Evolutionary conservation across 129 eudicot genomes (phyloP).

Genomic region (Flaveria linearis): DNA sequence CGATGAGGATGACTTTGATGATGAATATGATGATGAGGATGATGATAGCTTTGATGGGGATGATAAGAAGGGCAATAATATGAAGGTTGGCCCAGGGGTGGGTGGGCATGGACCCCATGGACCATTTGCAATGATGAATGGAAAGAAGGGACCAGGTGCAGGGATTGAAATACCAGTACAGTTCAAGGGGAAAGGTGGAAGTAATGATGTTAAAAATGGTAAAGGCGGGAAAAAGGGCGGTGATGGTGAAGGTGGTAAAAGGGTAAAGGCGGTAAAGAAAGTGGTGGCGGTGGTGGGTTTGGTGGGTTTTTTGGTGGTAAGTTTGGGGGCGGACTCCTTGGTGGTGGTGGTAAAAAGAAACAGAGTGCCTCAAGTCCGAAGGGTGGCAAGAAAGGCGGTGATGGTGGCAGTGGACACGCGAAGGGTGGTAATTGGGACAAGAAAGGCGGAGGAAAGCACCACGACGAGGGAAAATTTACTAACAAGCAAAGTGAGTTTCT

Average conservation of each 20-base stretch:
- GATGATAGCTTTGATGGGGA: constrained; percentile 51
- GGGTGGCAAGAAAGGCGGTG: constrained; percentile 45
- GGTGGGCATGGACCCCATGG: constrained; percentile 51
- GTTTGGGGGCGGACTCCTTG: constrained; percentile 29
- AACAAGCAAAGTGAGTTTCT: constrained; percentile 47
- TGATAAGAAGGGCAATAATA: constrained; percentile 45
- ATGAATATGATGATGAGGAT: constrained; percentile 58
- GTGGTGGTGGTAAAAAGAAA: constrained; percentile 48
- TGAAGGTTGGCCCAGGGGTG: constrained; percentile 37
- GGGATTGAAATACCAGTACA: constrained; percentile 53
- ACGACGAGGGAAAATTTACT: constrained; percentile 45
- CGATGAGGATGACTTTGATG: constrained; percentile 52
- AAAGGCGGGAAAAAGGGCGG: constrained; percentile 42
- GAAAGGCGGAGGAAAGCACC: constrained; percentile 35
- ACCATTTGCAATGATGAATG: constrained; percentile 50
- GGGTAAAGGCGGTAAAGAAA: constrained; percentile 33
- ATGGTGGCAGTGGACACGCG: constrained; percentile 16
- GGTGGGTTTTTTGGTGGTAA: constrained; percentile 37
- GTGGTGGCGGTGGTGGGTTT: constrained; percentile 38
- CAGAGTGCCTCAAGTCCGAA: constrained; percentile 24
- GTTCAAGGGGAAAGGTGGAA: constrained; percentile 53
- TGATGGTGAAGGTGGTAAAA: constrained; percentile 34
- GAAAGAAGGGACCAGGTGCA: constrained; percentile 61
- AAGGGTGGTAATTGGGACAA: constrained; percentile 30
- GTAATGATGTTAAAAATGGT: constrained; percentile 41